Base-by-base conservation (phyloP, 2,329 filamentous ascomycete genomes). In the Xylariaceae sp. region DNA sequence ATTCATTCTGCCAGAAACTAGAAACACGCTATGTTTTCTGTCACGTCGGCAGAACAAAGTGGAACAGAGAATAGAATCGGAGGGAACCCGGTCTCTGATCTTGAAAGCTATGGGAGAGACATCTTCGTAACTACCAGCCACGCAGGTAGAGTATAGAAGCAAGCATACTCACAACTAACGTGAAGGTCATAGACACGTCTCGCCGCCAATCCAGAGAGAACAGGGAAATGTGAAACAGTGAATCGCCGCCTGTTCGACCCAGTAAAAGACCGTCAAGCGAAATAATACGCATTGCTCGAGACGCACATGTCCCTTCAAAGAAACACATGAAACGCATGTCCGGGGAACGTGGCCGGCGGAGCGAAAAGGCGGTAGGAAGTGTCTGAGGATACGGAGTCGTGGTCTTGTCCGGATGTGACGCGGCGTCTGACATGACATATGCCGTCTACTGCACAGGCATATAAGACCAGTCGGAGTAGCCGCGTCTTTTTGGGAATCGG, bases 251-350 rank as follows among this genome's bases (percentile, higher is more conserved):
- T 18, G 55, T 62, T 49, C 45, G 53, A 48, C 13, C 30, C 15
- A 6, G 9, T 58, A 44, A 62, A 60, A 62, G 60, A 39, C 44
- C 3, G 4, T 18, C 53, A 42, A 39, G 13, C 6, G 15, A 23
- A n/a, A 58, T 58, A 54, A 58, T 55, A 37, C 42, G 39, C 23
- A 53, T 57, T 58, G 53, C 59, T 61, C 53, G 42, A 63, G 53
- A 63, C 51, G 53, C 9, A 13, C 35, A 47, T 47, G 8, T 23
- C 35, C 7, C 53, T 30, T 51, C 51, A 61, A 63, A 63, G 58
- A 10, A 10, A 30, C 34, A 44, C 11, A 2, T 60, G 39, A 58
- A 53, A 61, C 35, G 17, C 13, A 13, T 11, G 37, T n/a, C n/a
- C 30, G 23, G 37, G 11, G 48, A 13, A 35, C 13, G 18, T 49